phyloP scores from a whole-genome alignment of 345 rosid species.

The Sapria himalayana region DNA sequence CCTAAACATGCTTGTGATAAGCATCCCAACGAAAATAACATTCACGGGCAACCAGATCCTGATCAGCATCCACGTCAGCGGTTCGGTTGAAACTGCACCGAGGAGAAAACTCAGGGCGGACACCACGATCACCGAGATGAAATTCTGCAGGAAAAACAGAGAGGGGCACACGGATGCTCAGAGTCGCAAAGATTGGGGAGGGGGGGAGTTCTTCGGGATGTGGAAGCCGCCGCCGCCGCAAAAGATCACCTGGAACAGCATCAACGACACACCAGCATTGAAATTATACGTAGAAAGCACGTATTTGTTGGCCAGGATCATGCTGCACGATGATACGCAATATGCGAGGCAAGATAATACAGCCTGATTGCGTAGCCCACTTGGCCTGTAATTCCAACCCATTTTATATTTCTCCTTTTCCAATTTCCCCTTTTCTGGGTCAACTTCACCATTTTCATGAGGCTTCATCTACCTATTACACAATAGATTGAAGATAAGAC shows the following conservation, averaged over 20 bases:
- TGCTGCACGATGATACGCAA: conserved; percentile 88
- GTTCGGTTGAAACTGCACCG: conserved; percentile 67
- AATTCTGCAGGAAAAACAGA: too few relatives aligned
- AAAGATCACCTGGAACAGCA: conserved; percentile 84
- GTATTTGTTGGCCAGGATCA: conserved; percentile 85
- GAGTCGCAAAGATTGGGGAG: too few relatives aligned
- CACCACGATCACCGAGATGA: conserved; percentile 72
- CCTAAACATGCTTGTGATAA: conserved; percentile 98
- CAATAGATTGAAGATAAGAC: conserved; percentile 8
- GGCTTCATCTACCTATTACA: too few relatives aligned
- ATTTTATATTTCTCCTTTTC: conserved; percentile 38
- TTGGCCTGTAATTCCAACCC: conserved; percentile 15
- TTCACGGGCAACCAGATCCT: conserved; percentile 97
- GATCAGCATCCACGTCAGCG: conserved; percentile 60
- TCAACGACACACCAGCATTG: conserved; percentile 83
- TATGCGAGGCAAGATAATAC: conserved; percentile 76
- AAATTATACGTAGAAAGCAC: conserved; percentile 89
- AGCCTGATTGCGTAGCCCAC: conserved; percentile 52
- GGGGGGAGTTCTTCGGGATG: too few relatives aligned
- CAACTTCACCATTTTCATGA: conserved; percentile 35
- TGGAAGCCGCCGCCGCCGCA: too few relatives aligned
- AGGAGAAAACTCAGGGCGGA: conserved; percentile 35
- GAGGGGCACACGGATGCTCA: too few relatives aligned
- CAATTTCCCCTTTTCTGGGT: conserved; percentile 67
- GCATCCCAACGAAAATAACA: conserved; percentile 92